Percentiles rank a stretch among this genome's conserved stretches.
phyloP scores from a whole-genome alignment of 257 asterid species.

The Asclepias syriaca region DNA sequence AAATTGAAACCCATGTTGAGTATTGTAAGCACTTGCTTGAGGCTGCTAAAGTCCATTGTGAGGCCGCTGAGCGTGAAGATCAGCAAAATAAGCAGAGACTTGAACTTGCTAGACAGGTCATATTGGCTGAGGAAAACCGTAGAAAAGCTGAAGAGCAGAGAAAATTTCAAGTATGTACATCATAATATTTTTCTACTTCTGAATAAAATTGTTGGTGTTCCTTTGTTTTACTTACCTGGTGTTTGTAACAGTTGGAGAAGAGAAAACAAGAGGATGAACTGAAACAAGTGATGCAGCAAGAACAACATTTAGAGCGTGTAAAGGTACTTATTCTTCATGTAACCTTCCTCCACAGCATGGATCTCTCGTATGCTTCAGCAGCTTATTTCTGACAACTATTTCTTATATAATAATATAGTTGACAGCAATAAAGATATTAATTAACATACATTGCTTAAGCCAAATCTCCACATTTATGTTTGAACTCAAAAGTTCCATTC shows the following conservation, averaged over 20 bases:
- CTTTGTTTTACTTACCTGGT: constrained; percentile 22
- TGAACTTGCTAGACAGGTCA: constrained; percentile 85
- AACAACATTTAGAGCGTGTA: constrained; percentile 74
- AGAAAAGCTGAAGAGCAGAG: constrained; percentile 90
- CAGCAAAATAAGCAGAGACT: constrained; percentile 67
- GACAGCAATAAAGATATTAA: neutral
- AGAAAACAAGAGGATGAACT: constrained; percentile 94
- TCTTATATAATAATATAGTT: neutral
- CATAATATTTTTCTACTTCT: constrained; percentile 9
- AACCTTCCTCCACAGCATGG: neutral
- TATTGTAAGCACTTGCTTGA: constrained; percentile 95
- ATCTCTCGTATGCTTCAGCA: neutral
- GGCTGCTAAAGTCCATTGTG: constrained; percentile 90
- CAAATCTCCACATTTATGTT: neutral
- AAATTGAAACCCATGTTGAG: constrained; percentile 93
- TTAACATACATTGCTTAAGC: neutral
- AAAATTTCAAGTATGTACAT: constrained; percentile 62
- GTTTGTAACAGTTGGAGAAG: constrained; percentile 64
- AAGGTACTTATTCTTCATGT: constrained; percentile 44
- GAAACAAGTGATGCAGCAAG: constrained; percentile 90
- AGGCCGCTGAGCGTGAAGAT: constrained; percentile 94
- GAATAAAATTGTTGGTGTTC: neutral
- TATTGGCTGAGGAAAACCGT: constrained; percentile 80
- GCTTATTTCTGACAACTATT: neutral
- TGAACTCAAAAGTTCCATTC: neutral